Evolutionary conservation across 148 eudicot species (phyloP), one percentile per base, ranked within the genome.

Genomic region (Camellia lanceoleosa): DNA sequence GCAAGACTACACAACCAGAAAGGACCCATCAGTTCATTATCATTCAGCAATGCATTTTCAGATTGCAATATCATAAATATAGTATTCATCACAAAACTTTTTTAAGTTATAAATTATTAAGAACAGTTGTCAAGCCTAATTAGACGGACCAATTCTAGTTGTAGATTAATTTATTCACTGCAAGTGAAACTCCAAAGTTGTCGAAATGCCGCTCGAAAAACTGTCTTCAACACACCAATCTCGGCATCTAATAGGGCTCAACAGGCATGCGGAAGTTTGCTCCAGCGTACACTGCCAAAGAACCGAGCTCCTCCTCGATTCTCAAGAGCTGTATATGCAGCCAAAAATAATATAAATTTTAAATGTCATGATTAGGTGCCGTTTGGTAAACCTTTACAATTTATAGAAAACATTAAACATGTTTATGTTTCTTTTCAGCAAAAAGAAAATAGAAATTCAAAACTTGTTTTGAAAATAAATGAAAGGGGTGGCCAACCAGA

Each of bases 301-400:
- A 83, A 70, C 99, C 99, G 15, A 95, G 97, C 89, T 95, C 99
- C 82, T 95, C 99, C 74, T 95, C 97, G 79, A 95, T 95, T 68
- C 94, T 86, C 89, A 92, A 87, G 74, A 92, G 88, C 97, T 92
- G 88, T 19, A 77, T 16, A 9, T 5, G 38, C 5, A 4, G 10
- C 5, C 75, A 74, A 58, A 75, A 1, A 49, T 7, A 71, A 47
- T 54, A 75, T 11, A 43, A 47, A 19, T 73, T 73, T 9, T 5
- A 13, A 74, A 74, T 16, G 64, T 56, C 55, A 64, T 4, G 64
- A 43, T 20, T 72, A 20, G 51, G 38, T 30, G 38, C 38, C 38
- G 38, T 30, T 30, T 30, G 38, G 38, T 30, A 30, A 30, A 30
- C 38, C 38, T 30, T 30, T 30, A 30, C 38, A 30, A 30, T 30